Evolutionary conservation across 352 stramenopile genomes (phyloP).

Genomic region (Globisporangium spiculum): DNA sequence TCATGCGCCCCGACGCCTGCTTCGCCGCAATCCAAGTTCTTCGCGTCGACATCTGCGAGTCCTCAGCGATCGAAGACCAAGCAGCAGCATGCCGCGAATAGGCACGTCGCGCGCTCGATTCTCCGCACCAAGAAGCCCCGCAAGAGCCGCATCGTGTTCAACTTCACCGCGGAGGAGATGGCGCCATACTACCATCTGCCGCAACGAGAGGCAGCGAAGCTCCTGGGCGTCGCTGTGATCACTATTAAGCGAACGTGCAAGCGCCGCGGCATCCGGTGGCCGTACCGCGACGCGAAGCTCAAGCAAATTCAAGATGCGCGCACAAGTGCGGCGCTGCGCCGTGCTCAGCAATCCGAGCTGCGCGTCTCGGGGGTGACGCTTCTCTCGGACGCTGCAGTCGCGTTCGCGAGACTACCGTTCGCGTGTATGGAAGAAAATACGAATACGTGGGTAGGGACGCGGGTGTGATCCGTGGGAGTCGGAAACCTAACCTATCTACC

Average conservation of each 20-base stretch:
- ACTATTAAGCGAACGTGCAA: slow-evolving; percentile 45
- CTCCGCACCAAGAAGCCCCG: slow-evolving; percentile 21
- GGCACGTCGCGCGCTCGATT: slow-evolving; percentile 7
- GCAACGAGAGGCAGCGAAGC: slow-evolving; percentile 31
- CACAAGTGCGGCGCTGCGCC: background rate
- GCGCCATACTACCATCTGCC: slow-evolving; percentile 46
- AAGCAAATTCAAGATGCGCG: slow-evolving; percentile 13
- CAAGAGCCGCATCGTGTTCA: slow-evolving; percentile 45
- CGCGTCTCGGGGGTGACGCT: background rate
- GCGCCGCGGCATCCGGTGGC: slow-evolving; percentile 27
- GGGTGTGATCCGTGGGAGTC: background rate
- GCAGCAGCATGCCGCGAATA: background rate
- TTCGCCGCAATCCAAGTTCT: slow-evolving; percentile 1
- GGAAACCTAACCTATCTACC: too few species aligned
- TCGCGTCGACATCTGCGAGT: background rate
- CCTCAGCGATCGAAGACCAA: background rate
- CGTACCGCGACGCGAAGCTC: slow-evolving; percentile 35
- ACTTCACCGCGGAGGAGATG: slow-evolving; percentile 38
- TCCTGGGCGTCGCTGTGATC: slow-evolving; percentile 32
- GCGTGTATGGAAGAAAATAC: slow-evolving; percentile 15
- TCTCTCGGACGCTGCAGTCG: slow-evolving; percentile 5
- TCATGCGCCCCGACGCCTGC: background rate
- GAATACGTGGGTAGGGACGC: background rate
- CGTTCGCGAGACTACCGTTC: slow-evolving; percentile 14
- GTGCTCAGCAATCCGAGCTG: background rate